Evolutionary conservation across 2,329 filamentous ascomycete genomes (phyloP).

Genomic region (Colletotrichum tropicicola): DNA sequence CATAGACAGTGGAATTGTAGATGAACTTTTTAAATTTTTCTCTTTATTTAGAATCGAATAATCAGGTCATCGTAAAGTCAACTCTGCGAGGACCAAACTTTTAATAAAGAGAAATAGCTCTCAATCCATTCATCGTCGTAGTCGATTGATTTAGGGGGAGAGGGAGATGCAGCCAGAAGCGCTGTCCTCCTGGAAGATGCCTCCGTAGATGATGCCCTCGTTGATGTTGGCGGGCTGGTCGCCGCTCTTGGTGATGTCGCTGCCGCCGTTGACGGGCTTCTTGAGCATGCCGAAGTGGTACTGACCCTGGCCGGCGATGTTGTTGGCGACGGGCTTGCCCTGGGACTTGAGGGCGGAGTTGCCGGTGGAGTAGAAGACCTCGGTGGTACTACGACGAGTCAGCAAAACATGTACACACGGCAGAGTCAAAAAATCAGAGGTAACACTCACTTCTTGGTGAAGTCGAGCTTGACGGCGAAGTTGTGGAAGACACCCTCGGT

Average conservation of each 20-base stretch:
- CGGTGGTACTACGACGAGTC: slow-evolving; percentile 54
- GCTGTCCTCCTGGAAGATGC: slow-evolving; percentile 63
- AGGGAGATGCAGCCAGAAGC: slow-evolving; percentile 29
- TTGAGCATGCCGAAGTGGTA: slow-evolving; percentile 71
- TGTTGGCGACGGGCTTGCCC: slow-evolving; percentile 55
- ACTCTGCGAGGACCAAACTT: neutral
- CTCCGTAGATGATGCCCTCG: slow-evolving; percentile 61
- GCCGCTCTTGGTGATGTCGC: slow-evolving; percentile 56
- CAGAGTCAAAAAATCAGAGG: neutral
- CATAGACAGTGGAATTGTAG: neutral
- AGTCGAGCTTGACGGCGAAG: slow-evolving; percentile 68
- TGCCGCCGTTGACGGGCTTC: slow-evolving; percentile 59
- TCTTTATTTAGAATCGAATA: neutral
- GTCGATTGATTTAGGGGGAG: neutral
- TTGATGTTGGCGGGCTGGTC: slow-evolving; percentile 57
- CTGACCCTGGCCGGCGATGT: slow-evolving; percentile 66
- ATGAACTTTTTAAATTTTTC: neutral
- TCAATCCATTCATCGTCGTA: neutral
- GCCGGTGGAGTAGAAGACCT: slow-evolving; percentile 65
- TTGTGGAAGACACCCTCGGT: slow-evolving; percentile 65
- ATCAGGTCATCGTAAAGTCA: neutral
- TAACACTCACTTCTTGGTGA: slow-evolving; percentile 57
- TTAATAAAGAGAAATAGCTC: slow-evolving; percentile 2
- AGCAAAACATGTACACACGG: neutral
- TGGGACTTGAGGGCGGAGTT: slow-evolving; percentile 53